These are phyloP conservation scores for Solanum sejunctum DNA, from an alignment of 257 asterid species.

Conservation along the genomic window DNA sequence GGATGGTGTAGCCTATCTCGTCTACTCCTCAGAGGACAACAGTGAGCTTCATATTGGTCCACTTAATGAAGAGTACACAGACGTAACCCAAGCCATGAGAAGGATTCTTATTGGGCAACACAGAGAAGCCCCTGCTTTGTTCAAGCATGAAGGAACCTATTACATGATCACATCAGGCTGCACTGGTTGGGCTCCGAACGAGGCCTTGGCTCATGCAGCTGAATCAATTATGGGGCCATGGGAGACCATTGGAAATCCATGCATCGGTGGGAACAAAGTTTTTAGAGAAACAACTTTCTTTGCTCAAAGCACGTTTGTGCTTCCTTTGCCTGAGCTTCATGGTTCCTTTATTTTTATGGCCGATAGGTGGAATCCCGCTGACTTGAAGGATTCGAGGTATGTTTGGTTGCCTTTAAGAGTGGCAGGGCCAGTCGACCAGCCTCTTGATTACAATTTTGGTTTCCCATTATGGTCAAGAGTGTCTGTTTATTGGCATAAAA, in stretches of 20 bases:
- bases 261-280: conserved; percentile 80
- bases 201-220: conserved; percentile 86
- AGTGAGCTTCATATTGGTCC: conserved; percentile 86
- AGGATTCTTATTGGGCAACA: conserved; percentile 74
- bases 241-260: conserved; percentile 90
- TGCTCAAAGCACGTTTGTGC: conserved; percentile 74
- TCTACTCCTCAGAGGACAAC: conserved; percentile 85
- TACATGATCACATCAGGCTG: conserved; percentile 99
- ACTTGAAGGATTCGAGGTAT: conserved; percentile 81
- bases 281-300: conserved; percentile 57
- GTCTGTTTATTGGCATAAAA: conserved; percentile 83
- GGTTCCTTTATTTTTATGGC: conserved; percentile 80
- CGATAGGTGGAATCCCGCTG: conserved; percentile 93
- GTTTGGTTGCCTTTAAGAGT: conserved; percentile 82
- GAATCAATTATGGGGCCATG: conserved; percentile 91
- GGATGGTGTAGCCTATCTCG: conserved; percentile 55
- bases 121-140: conserved; percentile 93
- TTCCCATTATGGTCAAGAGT: conserved; percentile 92
- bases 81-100: conserved; percentile 30
- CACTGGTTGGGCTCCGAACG: conserved; percentile 95
- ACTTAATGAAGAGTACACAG: conserved; percentile 45
- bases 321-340: conserved; percentile 58
- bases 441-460: conserved; percentile 73
- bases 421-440: conserved; percentile 71
- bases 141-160: conserved; percentile 67